Percentiles rank a stretch among this genome's conserved stretches.
Conservation (phyloP, 805 yeast genomes). For the Metschnikowia amazonensis region DNA sequence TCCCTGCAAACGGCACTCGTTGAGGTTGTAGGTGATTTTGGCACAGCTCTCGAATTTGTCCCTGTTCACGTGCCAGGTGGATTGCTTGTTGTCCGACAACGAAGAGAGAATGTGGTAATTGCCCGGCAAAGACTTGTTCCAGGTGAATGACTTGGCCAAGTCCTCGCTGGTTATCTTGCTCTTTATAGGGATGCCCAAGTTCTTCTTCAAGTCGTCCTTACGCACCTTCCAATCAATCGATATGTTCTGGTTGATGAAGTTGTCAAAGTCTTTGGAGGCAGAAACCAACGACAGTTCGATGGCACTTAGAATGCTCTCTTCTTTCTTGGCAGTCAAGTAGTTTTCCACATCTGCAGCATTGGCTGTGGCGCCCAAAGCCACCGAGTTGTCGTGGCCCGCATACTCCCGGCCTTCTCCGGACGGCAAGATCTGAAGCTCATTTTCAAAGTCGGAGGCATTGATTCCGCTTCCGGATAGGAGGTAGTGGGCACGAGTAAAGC, state of each 20-base stretch:
- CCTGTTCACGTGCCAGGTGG: conserved; percentile 35
- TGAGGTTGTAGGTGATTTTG: conserved; percentile 62
- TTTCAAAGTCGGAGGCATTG: conserved; percentile 77
- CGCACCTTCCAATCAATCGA: conserved; percentile 81
- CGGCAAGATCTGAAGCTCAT: conserved; percentile 42
- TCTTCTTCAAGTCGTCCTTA: conserved; percentile 67
- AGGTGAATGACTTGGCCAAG: conserved; percentile 26
- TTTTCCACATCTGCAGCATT: conserved; percentile 42
- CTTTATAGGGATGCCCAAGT: conserved; percentile 48
- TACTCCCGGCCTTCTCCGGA: not conserved
- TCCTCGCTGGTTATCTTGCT: conserved; percentile 15
- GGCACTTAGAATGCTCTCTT: conserved; percentile 75
- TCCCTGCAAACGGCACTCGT: conserved; percentile 58
- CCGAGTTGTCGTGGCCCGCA: not conserved
- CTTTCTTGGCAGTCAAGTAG: conserved; percentile 66
- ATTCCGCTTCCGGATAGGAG: conserved; percentile 86
- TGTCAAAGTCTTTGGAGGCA: conserved; percentile 82
- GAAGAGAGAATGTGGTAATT: conserved; percentile 34
- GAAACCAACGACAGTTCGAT: conserved; percentile 73
- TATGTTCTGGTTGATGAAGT: conserved; percentile 65
- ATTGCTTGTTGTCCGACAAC: conserved; percentile 18
- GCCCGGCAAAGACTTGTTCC: conserved; percentile 36
- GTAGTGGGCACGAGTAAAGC: conserved; percentile 75
- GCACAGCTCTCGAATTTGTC: conserved; percentile 75
- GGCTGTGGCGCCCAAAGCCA: not conserved